Conservation (phyloP, 768 basidiomycete genomes). For the Kwoniella europaea region DNA sequence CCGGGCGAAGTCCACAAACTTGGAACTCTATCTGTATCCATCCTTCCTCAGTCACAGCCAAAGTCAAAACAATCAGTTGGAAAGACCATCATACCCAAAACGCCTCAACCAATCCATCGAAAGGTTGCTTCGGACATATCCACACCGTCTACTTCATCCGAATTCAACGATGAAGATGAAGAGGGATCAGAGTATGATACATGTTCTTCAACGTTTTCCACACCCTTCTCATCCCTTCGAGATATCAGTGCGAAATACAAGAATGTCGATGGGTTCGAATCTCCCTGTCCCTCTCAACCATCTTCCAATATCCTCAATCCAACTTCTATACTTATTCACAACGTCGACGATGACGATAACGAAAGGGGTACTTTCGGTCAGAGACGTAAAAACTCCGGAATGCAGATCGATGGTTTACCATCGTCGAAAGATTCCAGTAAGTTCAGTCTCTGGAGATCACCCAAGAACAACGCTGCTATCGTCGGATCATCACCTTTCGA, state of each 20-base stretch:
- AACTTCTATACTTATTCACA: conserved; percentile 2
- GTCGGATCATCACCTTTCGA: not conserved
- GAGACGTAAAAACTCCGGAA: not conserved
- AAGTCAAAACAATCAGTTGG: not conserved
- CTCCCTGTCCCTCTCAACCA: conserved; percentile 17
- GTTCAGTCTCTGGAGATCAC: conserved; percentile 16
- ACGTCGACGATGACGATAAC: not conserved
- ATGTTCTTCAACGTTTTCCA: not conserved
- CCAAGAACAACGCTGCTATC: not conserved
- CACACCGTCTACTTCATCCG: conserved; percentile 5
- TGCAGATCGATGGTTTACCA: not conserved
- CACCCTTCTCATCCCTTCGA: not conserved
- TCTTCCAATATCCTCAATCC: conserved; percentile 8
- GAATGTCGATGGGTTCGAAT: not conserved
- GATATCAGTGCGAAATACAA: not conserved
- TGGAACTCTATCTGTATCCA: not conserved
- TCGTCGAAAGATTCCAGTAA: not conserved
- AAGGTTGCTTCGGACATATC: not conserved
- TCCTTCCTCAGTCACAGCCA: not conserved
- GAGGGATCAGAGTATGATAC: conserved; percentile 2
- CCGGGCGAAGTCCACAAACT: conserved; percentile 18
- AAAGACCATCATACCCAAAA: conserved; percentile 3
- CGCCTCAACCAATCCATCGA: conserved; percentile 2
- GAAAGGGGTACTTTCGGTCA: not conserved
- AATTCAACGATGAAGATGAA: not conserved